A percentile compares a stretch with the other conserved stretches of the same genome.
phyloP scores from a whole-genome alignment of 1,139 yeast genomes.

The Saccharomycopsis crataegensis region DNA sequence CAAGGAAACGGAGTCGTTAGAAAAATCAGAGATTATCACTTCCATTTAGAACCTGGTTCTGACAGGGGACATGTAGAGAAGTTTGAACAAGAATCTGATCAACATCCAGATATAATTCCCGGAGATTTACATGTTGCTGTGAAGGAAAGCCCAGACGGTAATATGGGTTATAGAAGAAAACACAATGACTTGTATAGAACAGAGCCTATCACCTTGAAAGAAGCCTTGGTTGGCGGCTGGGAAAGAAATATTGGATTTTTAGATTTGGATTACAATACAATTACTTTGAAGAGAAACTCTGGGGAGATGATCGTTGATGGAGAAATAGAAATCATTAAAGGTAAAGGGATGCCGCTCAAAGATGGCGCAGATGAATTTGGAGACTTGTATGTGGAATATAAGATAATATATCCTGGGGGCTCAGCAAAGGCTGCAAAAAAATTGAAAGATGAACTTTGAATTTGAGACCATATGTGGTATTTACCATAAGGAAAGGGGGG shows the following conservation, averaged over 20 bases:
- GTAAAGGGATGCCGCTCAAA: slow-evolving; percentile 77
- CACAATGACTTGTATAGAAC: slow-evolving; percentile 70
- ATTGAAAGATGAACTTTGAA: slow-evolving; percentile 14
- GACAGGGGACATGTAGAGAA: slow-evolving; percentile 52
- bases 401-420: slow-evolving; percentile 44
- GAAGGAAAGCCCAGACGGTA: slow-evolving; percentile 44
- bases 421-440: slow-evolving; percentile 16
- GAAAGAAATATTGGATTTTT: slow-evolving; percentile 54
- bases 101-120: slow-evolving; percentile 69
- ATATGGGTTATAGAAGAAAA: slow-evolving; percentile 82
- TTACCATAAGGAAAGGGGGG: no score
- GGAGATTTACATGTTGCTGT: slow-evolving; percentile 69
- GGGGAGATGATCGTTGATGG: slow-evolving; percentile 56
- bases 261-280: slow-evolving; percentile 45
- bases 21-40: slow-evolving; percentile 48
- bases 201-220: slow-evolving; percentile 65
- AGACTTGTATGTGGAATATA: slow-evolving; percentile 66
- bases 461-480: background rate
- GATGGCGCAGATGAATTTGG: slow-evolving; percentile 56
- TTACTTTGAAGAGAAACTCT: slow-evolving; percentile 40
- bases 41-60: slow-evolving; percentile 66
- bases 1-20: slow-evolving; percentile 60
- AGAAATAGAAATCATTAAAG: slow-evolving; percentile 60
- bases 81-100: slow-evolving; percentile 74
- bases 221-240: slow-evolving; percentile 82